Base-by-base conservation (phyloP, 208 protist genomes). In the Acanthamoeba lenticulata region DNA sequence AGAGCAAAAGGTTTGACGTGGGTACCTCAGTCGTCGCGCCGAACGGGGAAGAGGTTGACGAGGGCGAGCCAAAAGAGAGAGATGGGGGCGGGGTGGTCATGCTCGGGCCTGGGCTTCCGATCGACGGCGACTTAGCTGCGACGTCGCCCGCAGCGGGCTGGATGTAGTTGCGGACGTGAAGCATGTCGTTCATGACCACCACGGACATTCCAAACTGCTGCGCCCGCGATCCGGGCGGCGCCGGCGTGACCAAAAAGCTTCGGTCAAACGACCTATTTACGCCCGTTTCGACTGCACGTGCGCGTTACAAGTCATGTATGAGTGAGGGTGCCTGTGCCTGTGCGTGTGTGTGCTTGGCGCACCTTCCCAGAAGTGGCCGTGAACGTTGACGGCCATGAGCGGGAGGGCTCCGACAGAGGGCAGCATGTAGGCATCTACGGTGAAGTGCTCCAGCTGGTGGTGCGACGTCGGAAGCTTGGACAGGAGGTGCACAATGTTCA, bases 331-430 rank as follows among this genome's bases (percentile, higher is more conserved):
- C n/a, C n/a, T n/a, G n/a, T n/a, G n/a, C 34, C 34, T 38, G 27
- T 1, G 1, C 9, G 34, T 88, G 19, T 32, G 45, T 49, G 45
- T 44, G n/a, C 4, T 40, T 6, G 2, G 74, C 40, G 52, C 72
- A 91, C 90, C 90, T 81, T 93, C 90, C 90, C 90, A 93, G 44
- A 93, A 93, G 90, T 74, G 57, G 11, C 90, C 90, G 65, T 93
- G 90, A 7, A 81, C 67, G 21, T 49, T 81, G 29, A 93, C 45
- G 7, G 29, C 3, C 57, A 93, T 93, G 67, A 93, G 24, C 40
- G 49, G 90, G 17, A 85, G 42, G 4, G 40, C 55, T 0, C 90
- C 90, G 27, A 93, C 49, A 36, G 90, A 34, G 13, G 90, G 90
- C 4, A 93, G 47, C 47, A 81, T 81, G 57, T 72, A 91, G 67